These are phyloP conservation scores for Acorus calamus DNA, from an alignment of 106 monocot species.

Conservation along the genomic window DNA sequence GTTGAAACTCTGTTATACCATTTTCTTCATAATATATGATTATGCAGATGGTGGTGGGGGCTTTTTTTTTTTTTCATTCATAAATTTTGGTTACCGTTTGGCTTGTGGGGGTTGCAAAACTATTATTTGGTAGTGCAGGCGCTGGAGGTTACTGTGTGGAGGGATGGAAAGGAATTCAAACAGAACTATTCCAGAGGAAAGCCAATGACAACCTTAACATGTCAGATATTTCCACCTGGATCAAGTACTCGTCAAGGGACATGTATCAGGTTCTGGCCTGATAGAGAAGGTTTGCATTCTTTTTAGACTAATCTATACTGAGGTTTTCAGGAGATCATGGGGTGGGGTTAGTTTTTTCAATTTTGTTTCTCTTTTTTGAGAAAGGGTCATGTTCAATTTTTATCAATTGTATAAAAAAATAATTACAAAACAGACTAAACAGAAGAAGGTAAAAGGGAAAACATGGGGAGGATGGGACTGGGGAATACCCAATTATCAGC, in stretches of 20 bases:
- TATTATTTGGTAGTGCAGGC: slow-evolving; percentile 19
- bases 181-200: slow-evolving; percentile 88
- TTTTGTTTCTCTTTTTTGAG: background rate
- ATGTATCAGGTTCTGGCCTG: slow-evolving; percentile 90
- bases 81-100: background rate
- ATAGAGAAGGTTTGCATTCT: slow-evolving; percentile 53
- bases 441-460: too few relatives aligned
- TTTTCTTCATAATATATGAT: too few relatives aligned
- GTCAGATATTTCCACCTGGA: slow-evolving; percentile 29
- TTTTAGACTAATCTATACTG: background rate
- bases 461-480: too few relatives aligned
- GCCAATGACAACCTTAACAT: slow-evolving; percentile 54
- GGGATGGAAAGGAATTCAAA: slow-evolving; percentile 68
- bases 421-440: too few relatives aligned
- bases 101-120: background rate
- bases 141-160: slow-evolving; percentile 92
- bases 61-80: too few relatives aligned
- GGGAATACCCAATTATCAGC: too few relatives aligned
- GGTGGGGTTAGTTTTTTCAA: background rate
- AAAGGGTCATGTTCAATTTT: background rate
- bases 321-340: too few relatives aligned
- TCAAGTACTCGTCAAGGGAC: slow-evolving; percentile 49
- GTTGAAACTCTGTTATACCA: too few relatives aligned
- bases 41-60: too few relatives aligned
- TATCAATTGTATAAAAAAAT: too few relatives aligned